Base-by-base conservation (phyloP, 176 grass and related monocot species). In the Alopecurus myosuroides region DNA sequence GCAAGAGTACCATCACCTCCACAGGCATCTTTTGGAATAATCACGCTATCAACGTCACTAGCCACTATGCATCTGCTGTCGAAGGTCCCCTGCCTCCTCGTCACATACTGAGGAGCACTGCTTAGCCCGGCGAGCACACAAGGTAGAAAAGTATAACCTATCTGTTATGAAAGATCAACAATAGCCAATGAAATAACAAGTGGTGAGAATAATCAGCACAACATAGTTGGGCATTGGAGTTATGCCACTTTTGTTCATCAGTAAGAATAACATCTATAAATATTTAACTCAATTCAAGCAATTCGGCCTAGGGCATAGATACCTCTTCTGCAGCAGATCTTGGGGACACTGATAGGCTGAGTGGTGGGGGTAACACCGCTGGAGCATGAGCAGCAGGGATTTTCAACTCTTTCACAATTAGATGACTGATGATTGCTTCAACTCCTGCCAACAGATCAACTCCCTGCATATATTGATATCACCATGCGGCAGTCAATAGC, bases 251-350 rank as follows among this genome's bases (percentile, higher is more conserved):
- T 7, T 76, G 15, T 56, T 67, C 23, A 57, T 79, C 80, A 55
- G 50, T 58, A 70, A 83, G 14, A 73, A 72, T 78, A 13, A 41
- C 26, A 52, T 0, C 78, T 19, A 41, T 77, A 84, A 51, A 50
- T 79, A 42, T 17, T 63, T 33, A 84, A 23, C 52, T 79, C 15
- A 66, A 37, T 36, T 28, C 0, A 5, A 67, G 26, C 56, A 65
- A 31, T 34, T 41, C 12, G 50, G 9, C 58, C 4, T 82, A 78
- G 51, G 23, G 58, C 50, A 48, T 81, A 25, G 33, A 65, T 61
- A 95, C 96, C 93, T 95, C 96, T 92, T 95, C 93, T 64, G 93
- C 88, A 46, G 93, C 91, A 90, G 96, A 95, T 88, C 85, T 86
- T 29, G 96, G 93, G 33, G 82, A 94, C 57, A 98, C 45, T 75